Conservation (phyloP, 352 stramenopile genomes). For the Pythium coloratum region DNA sequence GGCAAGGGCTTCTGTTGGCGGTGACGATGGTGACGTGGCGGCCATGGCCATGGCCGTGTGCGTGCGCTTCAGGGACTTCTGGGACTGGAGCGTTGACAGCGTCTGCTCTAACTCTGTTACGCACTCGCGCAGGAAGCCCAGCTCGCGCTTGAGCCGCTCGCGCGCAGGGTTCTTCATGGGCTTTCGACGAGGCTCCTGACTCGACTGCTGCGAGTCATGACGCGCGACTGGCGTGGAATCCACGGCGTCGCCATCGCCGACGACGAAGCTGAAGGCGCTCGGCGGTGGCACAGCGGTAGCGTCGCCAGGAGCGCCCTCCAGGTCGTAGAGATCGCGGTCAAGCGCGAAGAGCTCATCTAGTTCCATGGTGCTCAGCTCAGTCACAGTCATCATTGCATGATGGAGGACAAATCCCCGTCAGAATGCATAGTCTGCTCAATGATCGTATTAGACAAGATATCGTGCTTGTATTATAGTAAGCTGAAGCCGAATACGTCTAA, state of each 20-base stretch:
- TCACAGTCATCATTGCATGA: too few relatives aligned
- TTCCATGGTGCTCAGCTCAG: neutral
- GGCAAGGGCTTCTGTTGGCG: constrained; percentile 6
- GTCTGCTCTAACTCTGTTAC: constrained; percentile 39
- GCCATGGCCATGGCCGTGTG: neutral
- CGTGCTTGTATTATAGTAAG: too few relatives aligned
- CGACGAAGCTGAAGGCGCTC: neutral
- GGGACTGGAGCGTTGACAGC: constrained; percentile 23
- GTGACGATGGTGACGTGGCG: neutral
- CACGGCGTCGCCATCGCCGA: neutral
- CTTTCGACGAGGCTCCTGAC: neutral
- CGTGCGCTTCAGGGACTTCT: constrained; percentile 4
- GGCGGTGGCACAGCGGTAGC: neutral
- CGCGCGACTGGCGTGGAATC: neutral
- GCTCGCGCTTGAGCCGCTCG: constrained; percentile 44
- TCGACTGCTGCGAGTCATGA: constrained; percentile 2
- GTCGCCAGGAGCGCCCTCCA: neutral
- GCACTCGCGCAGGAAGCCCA: constrained; percentile 40
- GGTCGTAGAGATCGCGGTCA: neutral
- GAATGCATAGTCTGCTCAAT: too few relatives aligned
- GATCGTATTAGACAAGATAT: too few relatives aligned
- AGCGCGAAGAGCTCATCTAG: neutral
- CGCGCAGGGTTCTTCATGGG: constrained; percentile 37
- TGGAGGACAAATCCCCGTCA: too few relatives aligned
- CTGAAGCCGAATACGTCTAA: too few relatives aligned